Conservation (phyloP, 495 filamentous ascomycete genomes). For the Oleoguttula mirabilis region DNA sequence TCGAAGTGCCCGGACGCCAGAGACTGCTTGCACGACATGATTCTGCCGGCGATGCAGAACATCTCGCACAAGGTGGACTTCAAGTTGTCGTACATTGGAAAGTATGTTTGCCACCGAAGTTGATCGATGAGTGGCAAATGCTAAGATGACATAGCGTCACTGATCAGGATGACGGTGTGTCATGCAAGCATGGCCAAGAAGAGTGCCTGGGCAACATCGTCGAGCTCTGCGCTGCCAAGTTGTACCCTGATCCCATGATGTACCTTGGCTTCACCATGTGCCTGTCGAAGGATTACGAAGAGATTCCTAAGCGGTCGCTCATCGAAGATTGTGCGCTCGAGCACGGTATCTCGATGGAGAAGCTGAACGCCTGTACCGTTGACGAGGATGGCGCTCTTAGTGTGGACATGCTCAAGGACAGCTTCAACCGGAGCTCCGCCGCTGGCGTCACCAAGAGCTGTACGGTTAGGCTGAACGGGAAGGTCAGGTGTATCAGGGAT, state of each 20-base stretch:
- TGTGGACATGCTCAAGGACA: slow-evolving; percentile 59
- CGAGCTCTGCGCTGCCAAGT: slow-evolving; percentile 72
- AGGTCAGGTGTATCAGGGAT: slow-evolving; percentile 77
- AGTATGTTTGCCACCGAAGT: slow-evolving; percentile 31
- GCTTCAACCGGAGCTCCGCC: slow-evolving; percentile 54
- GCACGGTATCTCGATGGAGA: slow-evolving; percentile 74
- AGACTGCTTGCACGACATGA: slow-evolving; percentile 66
- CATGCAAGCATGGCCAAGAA: slow-evolving; percentile 75
- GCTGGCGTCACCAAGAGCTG: slow-evolving; percentile 72
- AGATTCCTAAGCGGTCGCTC: slow-evolving; percentile 61
- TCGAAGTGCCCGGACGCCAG: slow-evolving; percentile 65
- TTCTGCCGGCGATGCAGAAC: slow-evolving; percentile 77
- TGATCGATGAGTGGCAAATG: background rate
- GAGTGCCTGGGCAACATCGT: slow-evolving; percentile 95
- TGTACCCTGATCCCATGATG: slow-evolving; percentile 70
- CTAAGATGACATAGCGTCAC: slow-evolving; percentile 21
- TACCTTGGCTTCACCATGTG: slow-evolving; percentile 89
- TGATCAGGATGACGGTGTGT: slow-evolving; percentile 46
- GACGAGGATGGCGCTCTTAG: slow-evolving; percentile 49
- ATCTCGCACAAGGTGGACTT: slow-evolving; percentile 80
- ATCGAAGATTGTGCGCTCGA: slow-evolving; percentile 78
- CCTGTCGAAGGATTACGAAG: slow-evolving; percentile 54
- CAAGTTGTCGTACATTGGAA: slow-evolving; percentile 78
- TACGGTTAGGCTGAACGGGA: slow-evolving; percentile 61
- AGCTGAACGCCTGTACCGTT: slow-evolving; percentile 69